phyloP scores from a whole-genome alignment of 2,329 filamentous ascomycete genomes.

The Fusarium sp. region DNA sequence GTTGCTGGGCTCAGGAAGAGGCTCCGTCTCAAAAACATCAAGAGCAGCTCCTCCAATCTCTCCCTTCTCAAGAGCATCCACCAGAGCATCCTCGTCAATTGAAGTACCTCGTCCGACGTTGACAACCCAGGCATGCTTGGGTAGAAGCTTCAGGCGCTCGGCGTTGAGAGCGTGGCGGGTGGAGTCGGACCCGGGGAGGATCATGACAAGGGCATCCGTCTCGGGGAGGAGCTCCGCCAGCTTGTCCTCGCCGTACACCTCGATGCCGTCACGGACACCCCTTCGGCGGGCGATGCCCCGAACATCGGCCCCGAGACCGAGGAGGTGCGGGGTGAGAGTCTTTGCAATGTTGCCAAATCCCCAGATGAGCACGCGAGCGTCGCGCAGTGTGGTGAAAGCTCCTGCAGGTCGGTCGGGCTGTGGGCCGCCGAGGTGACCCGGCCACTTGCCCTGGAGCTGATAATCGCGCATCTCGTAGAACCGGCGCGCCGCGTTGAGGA shows the following conservation, averaged over 20 bases:
- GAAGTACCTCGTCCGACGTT: conserved; percentile 63
- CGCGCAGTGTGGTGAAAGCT: conserved; percentile 68
- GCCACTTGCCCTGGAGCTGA: conserved; percentile 68
- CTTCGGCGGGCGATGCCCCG: conserved; percentile 65
- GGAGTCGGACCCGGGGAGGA: conserved; percentile 67
- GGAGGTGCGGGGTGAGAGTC: conserved; percentile 64
- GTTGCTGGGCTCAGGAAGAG: conserved; percentile 54
- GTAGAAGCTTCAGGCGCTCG: conserved; percentile 63
- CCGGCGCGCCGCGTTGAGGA: conserved; percentile 64
- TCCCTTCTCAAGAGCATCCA: conserved; percentile 55
- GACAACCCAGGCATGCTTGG: conserved; percentile 67
- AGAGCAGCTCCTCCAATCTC: conserved; percentile 60
- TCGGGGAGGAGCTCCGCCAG: conserved; percentile 63
- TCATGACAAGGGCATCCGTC: conserved; percentile 76
- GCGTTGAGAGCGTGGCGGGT: conserved; percentile 66
- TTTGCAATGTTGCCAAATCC: conserved; percentile 76
- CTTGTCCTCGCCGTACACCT: conserved; percentile 66
- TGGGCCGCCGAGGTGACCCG: conserved; percentile 69
- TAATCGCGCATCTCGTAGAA: conserved; percentile 73
- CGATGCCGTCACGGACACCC: conserved; percentile 67
- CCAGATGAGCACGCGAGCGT: conserved; percentile 69
- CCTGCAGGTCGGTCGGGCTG: conserved; percentile 67
- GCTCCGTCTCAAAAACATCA: conserved; percentile 61
- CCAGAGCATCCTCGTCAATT: conserved; percentile 61
- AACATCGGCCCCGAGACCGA: conserved; percentile 66